These are phyloP conservation scores for Huntiella omanensis DNA, from an alignment of 2,329 filamentous ascomycete species.

Conservation along the genomic window DNA sequence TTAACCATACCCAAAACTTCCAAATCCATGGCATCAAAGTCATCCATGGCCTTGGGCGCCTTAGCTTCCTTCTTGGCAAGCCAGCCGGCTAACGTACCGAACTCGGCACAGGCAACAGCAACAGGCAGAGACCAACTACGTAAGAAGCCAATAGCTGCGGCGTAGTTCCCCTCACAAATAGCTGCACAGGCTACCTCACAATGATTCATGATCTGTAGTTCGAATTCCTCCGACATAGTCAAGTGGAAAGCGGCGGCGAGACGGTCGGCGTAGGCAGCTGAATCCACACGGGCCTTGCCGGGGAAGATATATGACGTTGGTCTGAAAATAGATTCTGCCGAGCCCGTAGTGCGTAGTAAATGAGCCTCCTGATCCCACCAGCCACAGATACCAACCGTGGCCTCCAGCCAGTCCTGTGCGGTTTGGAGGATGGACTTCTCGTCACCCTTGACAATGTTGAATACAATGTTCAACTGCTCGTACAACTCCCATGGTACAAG, in stretches of 20 bases:
- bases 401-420: slow-evolving; percentile 84
- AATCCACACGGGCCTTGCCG: slow-evolving; percentile 4
- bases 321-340: no score
- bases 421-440: slow-evolving; percentile 55
- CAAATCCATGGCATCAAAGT: slow-evolving; percentile 55
- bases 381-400: slow-evolving; percentile 59
- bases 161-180: slow-evolving; percentile 64
- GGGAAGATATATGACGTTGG: slow-evolving; percentile 15
- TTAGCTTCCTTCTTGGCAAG: slow-evolving; percentile 45
- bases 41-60: slow-evolving; percentile 22
- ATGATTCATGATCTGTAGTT: slow-evolving; percentile 55
- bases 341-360: no score
- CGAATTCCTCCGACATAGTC: slow-evolving; percentile 49
- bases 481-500: slow-evolving; percentile 82
- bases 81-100: slow-evolving; percentile 73
- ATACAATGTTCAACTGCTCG: slow-evolving; percentile 62
- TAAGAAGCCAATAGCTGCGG: slow-evolving; percentile 55
- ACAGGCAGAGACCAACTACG: slow-evolving; percentile 66
- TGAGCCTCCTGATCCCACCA: slow-evolving; percentile 83
- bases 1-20: slow-evolving; percentile 57
- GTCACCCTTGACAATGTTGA: slow-evolving; percentile 62
- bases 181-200: slow-evolving; percentile 70
- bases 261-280: slow-evolving; percentile 54
- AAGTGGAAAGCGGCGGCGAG: slow-evolving; percentile 53
- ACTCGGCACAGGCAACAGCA: slow-evolving; percentile 59